Percentiles rank a stretch among this genome's conserved stretches.
Evolutionary conservation across 768 basidiomycete genomes (phyloP).

Genomic region (Multifurca ochricompacta): DNA sequence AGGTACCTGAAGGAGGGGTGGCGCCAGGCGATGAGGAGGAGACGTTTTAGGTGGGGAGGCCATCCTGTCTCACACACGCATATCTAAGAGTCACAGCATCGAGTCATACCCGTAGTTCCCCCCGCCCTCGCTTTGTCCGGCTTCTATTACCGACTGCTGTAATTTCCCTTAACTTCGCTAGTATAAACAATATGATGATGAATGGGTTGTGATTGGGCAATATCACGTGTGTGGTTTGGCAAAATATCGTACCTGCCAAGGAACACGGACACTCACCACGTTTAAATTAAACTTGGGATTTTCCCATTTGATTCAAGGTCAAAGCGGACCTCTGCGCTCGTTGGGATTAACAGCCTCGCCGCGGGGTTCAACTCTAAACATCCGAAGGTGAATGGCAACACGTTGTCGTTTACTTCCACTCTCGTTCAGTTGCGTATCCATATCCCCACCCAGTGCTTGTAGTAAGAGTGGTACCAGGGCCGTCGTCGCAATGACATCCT

Average conservation of each 20-base stretch:
- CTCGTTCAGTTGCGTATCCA: background rate
- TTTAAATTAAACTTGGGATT: background rate
- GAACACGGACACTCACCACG: no score
- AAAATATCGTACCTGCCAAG: no score
- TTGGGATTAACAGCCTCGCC: no score
- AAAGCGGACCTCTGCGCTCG: no score
- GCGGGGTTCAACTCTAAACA: no score
- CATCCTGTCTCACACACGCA: background rate
- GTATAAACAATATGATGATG: no score
- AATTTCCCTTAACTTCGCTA: conserved; percentile 9
- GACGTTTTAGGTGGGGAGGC: conserved; percentile 50
- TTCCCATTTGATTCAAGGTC: no score
- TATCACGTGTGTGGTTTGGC: no score
- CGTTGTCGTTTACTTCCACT: background rate
- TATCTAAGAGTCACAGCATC: conserved; percentile 13
- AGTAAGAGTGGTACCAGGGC: no score
- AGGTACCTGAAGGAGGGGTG: conserved; percentile 63
- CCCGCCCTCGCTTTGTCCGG: conserved; percentile 15
- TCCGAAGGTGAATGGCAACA: background rate
- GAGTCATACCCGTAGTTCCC: conserved; percentile 13
- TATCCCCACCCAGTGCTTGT: no score
- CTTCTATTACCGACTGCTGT: conserved; percentile 6
- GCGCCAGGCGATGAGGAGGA: conserved; percentile 70
- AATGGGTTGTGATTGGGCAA: no score
- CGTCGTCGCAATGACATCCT: background rate